Evolutionary conservation across 2,329 filamentous ascomycete species (phyloP), one percentile per base, ranked within the genome.

Genomic region (Tolypocladium tundrense): DNA sequence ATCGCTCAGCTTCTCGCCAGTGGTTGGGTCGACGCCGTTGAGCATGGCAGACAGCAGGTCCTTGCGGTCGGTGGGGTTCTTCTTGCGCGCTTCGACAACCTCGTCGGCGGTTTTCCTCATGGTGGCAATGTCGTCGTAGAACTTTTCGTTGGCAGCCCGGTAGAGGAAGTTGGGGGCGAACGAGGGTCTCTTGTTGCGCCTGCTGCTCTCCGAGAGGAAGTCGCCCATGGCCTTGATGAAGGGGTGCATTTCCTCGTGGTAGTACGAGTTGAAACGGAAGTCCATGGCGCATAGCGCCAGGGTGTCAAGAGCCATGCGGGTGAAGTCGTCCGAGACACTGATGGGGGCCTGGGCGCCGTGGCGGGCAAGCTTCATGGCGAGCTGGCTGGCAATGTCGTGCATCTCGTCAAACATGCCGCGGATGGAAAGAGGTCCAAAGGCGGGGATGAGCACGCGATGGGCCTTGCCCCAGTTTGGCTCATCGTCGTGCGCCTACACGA

Each of bases 221-320:
- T 77, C 77, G 1, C 77, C 77, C 87, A 91, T 90, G 40, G 85
- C 81, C 51, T 77, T 69, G 43, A 90, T 77, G 63, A 91, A 91
- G 0, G 87, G 87, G 62, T 91, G 88, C 68, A 87, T 73, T 10
- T 83, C 76, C 16, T 88, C 81, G 35, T 78, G 77, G 66, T 91
- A 91, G 70, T 86, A 90, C 1, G 82, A 86, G 71, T 91, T 91
- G 77, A 91, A 91, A 21, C 88, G 83, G 59, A 79, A 87, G 42
- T 82, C 81, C 83, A 89, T 87, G n/a, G 83, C 76, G 68, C 86
- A 88, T 3, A 91, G 77, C 1, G 85, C 86, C 10, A 91, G 78
- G 0, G 87, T 88, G 67, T 91, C 88, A 2, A 91, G 78, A 0
- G 88, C 84, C 39, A 91, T 73, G n/a, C 87, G 80, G 2, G 87